A percentile compares a stretch with the other conserved stretches of the same genome.
These are phyloP conservation scores for Chrysoporthe puriensis DNA, from an alignment of 2,329 filamentous ascomycete genomes.

Conservation along the genomic window DNA sequence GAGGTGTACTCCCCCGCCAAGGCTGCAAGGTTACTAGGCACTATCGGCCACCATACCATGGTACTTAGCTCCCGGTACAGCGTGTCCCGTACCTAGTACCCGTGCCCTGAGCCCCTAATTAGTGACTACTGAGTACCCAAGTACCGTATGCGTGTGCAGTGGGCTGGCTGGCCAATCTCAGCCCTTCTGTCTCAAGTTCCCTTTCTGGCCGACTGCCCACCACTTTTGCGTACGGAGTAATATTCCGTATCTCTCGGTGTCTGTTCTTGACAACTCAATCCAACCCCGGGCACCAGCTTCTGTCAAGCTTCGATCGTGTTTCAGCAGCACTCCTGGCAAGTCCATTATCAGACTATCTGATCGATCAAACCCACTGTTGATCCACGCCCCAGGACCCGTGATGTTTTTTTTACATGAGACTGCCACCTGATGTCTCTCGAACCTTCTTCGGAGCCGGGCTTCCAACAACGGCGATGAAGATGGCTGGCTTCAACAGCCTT, in stretches of 20 bases:
- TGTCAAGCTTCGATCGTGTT: constrained; percentile 5
- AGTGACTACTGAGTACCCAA: neutral
- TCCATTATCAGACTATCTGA: constrained; percentile 3
- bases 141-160: neutral
- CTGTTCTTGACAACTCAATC: neutral
- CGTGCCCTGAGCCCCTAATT: too few species aligned
- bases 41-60: neutral
- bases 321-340: neutral
- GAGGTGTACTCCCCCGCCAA: neutral
- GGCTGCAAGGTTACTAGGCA: neutral
- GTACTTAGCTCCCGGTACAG: too few species aligned
- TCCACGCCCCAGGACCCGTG: neutral
- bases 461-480: neutral
- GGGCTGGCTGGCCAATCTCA: neutral
- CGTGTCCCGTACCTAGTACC: too few species aligned
- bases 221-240: neutral
- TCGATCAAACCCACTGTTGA: neutral
- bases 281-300: neutral
- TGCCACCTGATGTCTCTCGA: constrained; percentile 9
- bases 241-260: neutral
- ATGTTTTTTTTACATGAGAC: constrained; percentile 2
- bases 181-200: neutral
- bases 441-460: neutral
- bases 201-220: neutral
- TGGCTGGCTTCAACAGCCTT: neutral